phyloP scores from a whole-genome alignment of 208 protist genomes.

The Trypanosoma rangeli region DNA sequence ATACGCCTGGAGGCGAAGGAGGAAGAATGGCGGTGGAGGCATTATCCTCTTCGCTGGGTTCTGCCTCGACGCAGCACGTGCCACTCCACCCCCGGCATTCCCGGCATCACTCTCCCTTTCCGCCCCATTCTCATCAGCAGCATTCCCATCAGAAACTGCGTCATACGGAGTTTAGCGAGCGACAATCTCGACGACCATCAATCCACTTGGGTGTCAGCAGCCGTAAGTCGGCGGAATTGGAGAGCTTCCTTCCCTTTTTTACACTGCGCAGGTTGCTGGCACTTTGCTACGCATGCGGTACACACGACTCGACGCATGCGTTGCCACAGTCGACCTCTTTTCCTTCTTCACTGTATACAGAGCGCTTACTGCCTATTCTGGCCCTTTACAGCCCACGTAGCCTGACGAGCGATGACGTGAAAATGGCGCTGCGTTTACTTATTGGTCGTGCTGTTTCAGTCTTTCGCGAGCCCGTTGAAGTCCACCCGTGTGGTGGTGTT shows the following conservation, averaged over 20 bases:
- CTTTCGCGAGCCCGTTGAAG: slow-evolving; percentile 25
- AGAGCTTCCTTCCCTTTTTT: slow-evolving; percentile 1
- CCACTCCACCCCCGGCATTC: not conserved
- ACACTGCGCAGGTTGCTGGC: slow-evolving; percentile 13
- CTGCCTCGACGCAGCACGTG: not conserved
- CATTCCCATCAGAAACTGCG: not conserved
- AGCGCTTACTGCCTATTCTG: slow-evolving; percentile 26
- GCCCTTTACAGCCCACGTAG: slow-evolving; percentile 29
- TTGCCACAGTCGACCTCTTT: too few species aligned
- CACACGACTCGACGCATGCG: not conserved
- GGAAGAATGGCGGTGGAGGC: not conserved
- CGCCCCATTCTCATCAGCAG: too few species aligned
- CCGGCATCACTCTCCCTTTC: too few species aligned
- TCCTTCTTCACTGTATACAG: slow-evolving; percentile 1
- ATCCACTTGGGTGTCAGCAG: not conserved
- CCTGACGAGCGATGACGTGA: slow-evolving; percentile 8
- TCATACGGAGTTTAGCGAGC: not conserved
- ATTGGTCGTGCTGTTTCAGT: slow-evolving; percentile 23
- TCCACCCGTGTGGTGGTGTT: slow-evolving; percentile 6
- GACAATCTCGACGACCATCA: not conserved
- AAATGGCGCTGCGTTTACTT: slow-evolving; percentile 26
- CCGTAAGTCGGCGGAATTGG: slow-evolving; percentile 1
- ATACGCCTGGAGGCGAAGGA: not conserved
- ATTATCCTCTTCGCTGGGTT: not conserved
- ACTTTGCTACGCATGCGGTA: slow-evolving; percentile 8